Evolutionary conservation across 2,329 filamentous ascomycete genomes (phyloP).

Genomic region (Arachnopeziza araneosa): DNA sequence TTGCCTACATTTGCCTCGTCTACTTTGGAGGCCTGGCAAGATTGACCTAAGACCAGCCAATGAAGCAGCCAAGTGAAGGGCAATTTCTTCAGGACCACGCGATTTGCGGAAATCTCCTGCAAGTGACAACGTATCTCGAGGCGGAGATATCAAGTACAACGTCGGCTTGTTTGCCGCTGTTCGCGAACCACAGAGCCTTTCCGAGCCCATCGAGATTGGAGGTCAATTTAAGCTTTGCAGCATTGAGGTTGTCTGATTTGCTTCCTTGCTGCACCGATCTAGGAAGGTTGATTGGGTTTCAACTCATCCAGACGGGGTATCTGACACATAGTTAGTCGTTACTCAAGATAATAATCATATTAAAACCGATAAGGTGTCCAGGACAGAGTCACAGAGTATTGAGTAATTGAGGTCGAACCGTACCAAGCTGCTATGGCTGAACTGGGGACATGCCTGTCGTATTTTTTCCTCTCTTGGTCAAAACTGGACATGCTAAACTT

Average conservation of each 20-base stretch:
- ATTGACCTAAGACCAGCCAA: neutral
- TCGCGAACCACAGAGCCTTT: conserved; percentile 11
- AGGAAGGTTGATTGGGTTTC: neutral
- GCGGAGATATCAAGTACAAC: neutral
- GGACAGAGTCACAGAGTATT: neutral
- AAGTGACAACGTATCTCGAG: conserved; percentile 8
- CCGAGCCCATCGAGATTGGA: conserved; percentile 1
- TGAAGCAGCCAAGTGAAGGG: conserved; percentile 5
- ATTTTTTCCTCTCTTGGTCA: no score
- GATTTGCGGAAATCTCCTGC: conserved; percentile 13
- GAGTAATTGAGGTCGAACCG: neutral
- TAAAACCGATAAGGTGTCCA: neutral
- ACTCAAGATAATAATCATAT: neutral
- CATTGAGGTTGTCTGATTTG: neutral
- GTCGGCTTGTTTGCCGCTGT: conserved; percentile 2
- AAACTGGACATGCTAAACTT: no score
- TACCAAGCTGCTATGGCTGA: neutral
- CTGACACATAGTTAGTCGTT: neutral
- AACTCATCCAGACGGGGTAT: neutral
- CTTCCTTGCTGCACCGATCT: neutral
- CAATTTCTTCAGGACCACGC: conserved; percentile 1
- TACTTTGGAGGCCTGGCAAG: conserved; percentile 6
- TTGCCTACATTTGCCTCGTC: conserved; percentile 13
- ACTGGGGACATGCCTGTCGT: neutral
- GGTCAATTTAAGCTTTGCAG: conserved; percentile 14